These are phyloP conservation scores for Shiraia sp. DNA, from an alignment of 2,329 filamentous ascomycete genomes.

Conservation along the genomic window DNA sequence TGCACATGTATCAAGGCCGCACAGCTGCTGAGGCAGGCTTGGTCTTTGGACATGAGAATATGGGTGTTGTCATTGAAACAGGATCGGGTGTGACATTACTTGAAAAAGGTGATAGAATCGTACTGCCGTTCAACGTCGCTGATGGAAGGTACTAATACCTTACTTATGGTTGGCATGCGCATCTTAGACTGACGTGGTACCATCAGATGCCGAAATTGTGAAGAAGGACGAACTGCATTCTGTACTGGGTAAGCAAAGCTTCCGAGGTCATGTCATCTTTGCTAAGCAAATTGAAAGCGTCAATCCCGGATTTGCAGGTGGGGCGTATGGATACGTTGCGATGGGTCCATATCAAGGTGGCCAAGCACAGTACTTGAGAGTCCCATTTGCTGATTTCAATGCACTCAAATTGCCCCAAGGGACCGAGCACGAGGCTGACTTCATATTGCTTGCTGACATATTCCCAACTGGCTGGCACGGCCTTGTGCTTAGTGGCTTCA, in stretches of 20 bases:
- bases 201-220: conserved; percentile 63
- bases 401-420: conserved; percentile 64
- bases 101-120: conserved; percentile 66
- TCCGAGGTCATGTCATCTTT: no score
- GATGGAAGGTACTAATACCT: conserved; percentile 52
- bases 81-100: conserved; percentile 64
- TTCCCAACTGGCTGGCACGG: conserved; percentile 62
- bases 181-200: conserved; percentile 15
- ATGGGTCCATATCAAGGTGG: conserved; percentile 62
- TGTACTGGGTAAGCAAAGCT: conserved; percentile 57
- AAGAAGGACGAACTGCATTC: conserved; percentile 67
- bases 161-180: no score
- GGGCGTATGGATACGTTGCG: conserved; percentile 65
- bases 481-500: conserved; percentile 61
- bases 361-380: conserved; percentile 66
- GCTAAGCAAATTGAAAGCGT: conserved; percentile 39
- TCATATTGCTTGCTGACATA: conserved; percentile 56
- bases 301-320: conserved; percentile 63
- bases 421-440: conserved; percentile 65
- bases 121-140: conserved; percentile 68
- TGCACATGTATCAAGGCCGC: conserved; percentile 67
- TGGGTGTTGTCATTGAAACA: conserved; percentile 61
- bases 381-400: conserved; percentile 71
- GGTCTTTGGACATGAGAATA: conserved; percentile 66
- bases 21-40: conserved; percentile 66